Evolutionary conservation across 768 basidiomycete genomes (phyloP).

Genomic region (Mrakia hoshinonis): DNA sequence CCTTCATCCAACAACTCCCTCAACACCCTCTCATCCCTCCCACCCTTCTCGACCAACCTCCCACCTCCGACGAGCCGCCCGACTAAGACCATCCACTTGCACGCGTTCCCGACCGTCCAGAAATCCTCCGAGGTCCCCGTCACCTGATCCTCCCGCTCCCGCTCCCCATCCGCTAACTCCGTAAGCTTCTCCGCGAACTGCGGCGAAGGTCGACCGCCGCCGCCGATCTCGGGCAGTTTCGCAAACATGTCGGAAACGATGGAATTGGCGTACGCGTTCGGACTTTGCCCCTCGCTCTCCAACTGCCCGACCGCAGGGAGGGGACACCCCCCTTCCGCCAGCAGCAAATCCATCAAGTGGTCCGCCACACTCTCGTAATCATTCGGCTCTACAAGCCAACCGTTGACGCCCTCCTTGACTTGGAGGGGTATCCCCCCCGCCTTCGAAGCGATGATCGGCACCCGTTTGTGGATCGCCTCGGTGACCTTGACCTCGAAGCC

Average conservation of each 20-base stretch:
- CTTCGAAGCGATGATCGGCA: slow-evolving; percentile 70
- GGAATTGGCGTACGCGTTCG: slow-evolving; percentile 22
- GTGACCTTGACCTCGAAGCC: slow-evolving; percentile 87
- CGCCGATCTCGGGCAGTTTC: slow-evolving; percentile 16
- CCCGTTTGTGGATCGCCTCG: slow-evolving; percentile 83
- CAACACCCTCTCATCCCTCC: background rate
- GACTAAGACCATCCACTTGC: slow-evolving; percentile 23
- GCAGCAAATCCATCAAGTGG: slow-evolving; percentile 10
- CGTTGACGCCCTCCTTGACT: slow-evolving; percentile 76
- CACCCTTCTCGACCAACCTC: background rate
- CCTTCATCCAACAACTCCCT: background rate
- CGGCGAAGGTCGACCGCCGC: background rate
- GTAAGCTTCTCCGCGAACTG: background rate
- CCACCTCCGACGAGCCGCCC: background rate
- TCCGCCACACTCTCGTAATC: slow-evolving; percentile 58
- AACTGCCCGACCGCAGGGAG: slow-evolving; percentile 4
- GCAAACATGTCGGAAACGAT: slow-evolving; percentile 16
- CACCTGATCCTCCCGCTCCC: background rate
- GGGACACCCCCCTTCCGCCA: background rate
- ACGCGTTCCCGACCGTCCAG: slow-evolving; percentile 26
- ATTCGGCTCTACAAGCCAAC: slow-evolving; percentile 68
- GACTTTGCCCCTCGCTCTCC: background rate
- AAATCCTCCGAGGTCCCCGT: slow-evolving; percentile 23
- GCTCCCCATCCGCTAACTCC: background rate
- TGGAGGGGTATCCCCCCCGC: slow-evolving; percentile 95